These are phyloP conservation scores for Vicia faba DNA, from an alignment of 306 rosid species.

Conservation along the genomic window DNA sequence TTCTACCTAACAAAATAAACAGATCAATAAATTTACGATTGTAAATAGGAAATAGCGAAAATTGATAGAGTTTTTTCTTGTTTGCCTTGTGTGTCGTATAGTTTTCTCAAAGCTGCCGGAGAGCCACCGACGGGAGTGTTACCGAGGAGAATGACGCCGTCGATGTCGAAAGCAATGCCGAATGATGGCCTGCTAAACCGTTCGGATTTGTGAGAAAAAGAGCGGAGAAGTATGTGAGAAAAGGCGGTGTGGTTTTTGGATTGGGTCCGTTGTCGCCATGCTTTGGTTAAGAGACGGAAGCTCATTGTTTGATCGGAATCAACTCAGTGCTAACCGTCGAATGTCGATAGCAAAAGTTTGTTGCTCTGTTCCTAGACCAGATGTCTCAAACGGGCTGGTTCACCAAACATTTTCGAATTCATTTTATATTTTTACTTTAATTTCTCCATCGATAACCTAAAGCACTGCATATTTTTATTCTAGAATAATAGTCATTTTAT, in stretches of 20 bases:
- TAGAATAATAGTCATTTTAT: too few relatives aligned
- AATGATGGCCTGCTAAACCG: constrained; percentile 61
- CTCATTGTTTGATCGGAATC: constrained; percentile 44
- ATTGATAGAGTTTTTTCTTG: not conserved
- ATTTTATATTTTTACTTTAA: too few relatives aligned
- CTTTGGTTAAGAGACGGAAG: constrained; percentile 51
- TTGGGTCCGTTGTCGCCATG: constrained; percentile 38
- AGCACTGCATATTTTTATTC: too few relatives aligned
- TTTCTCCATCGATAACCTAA: too few relatives aligned
- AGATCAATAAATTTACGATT: constrained; percentile 9
- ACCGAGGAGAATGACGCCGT: constrained; percentile 84
- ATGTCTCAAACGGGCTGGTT: too few relatives aligned
- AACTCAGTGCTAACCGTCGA: not conserved
- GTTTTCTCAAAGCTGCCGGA: constrained; percentile 58
- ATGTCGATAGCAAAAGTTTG: not conserved
- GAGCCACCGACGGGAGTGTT: constrained; percentile 80
- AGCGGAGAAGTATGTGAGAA: constrained; percentile 40
- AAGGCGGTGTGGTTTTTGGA: constrained; percentile 31
- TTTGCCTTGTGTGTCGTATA: constrained; percentile 62
- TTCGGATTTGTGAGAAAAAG: constrained; percentile 55
- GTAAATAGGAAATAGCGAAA: not conserved
- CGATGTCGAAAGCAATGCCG: constrained; percentile 93
- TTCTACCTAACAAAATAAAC: constrained; percentile 52
- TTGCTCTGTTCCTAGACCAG: not conserved
- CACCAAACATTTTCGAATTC: too few relatives aligned